Conservation (phyloP, 371 early-diverging fungal species). For the Dinochytrium kinnereticum region DNA sequence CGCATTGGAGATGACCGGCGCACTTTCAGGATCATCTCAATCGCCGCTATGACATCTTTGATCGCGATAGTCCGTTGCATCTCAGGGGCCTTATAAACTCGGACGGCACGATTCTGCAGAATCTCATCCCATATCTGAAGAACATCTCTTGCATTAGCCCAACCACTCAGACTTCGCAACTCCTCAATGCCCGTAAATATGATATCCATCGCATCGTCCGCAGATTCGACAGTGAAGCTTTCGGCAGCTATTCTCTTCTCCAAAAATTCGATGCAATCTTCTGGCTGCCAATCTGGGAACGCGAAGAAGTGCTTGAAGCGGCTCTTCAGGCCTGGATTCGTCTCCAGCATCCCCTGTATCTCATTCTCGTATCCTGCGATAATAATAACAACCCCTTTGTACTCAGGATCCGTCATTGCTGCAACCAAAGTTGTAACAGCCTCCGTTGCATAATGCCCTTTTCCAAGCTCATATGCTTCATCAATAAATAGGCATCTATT, state of each 20-base stretch:
- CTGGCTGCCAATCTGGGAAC: constrained; percentile 38
- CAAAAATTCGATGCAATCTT: constrained; percentile 28
- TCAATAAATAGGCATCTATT: constrained; percentile 25
- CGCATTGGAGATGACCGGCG: too few relatives aligned
- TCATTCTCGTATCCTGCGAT: constrained; percentile 47
- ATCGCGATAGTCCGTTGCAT: constrained; percentile 15
- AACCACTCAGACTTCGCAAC: constrained; percentile 27
- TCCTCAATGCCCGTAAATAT: constrained; percentile 14
- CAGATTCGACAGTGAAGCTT: constrained; percentile 3
- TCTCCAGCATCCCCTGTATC: constrained; percentile 42
- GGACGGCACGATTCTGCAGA: constrained; percentile 18
- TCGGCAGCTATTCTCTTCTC: neutral
- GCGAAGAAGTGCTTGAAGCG: constrained; percentile 38
- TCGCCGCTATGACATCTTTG: constrained; percentile 18
- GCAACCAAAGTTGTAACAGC: constrained; percentile 40
- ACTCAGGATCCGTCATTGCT: constrained; percentile 44
- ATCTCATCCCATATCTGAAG: constrained; percentile 21
- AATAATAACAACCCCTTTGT: constrained; percentile 40
- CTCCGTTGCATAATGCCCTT: constrained; percentile 36
- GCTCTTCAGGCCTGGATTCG: constrained; percentile 40
- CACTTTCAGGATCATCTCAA: too few relatives aligned
- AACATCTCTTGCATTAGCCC: constrained; percentile 46
- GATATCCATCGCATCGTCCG: constrained; percentile 11
- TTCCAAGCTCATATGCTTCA: constrained; percentile 47
- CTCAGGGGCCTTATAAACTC: constrained; percentile 26